A percentile compares a stretch with the other conserved stretches of the same genome.
phyloP scores from a whole-genome alignment of 2,329 filamentous ascomycete genomes.

The Periconia digitata region DNA sequence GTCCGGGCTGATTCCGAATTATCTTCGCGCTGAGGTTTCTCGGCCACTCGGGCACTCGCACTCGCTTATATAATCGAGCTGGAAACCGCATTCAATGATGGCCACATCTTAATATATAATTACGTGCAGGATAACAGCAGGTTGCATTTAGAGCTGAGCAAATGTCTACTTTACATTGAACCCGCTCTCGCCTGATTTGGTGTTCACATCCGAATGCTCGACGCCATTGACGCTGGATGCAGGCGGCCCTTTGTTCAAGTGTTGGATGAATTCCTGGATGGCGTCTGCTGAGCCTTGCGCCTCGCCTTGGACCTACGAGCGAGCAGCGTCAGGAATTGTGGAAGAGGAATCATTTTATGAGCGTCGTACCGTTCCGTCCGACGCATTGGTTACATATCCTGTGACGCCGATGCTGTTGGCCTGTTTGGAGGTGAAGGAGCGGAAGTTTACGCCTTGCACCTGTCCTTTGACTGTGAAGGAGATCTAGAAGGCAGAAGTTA shows the following conservation, averaged over 20 bases:
- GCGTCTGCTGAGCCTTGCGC: slow-evolving; percentile 72
- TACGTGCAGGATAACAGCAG: background rate
- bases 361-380: slow-evolving; percentile 47
- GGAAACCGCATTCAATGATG: too few species aligned
- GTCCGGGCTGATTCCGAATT: slow-evolving; percentile 3
- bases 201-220: slow-evolving; percentile 66
- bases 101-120: too few species aligned
- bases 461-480: slow-evolving; percentile 47
- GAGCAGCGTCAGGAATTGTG: slow-evolving; percentile 9
- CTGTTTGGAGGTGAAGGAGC: slow-evolving; percentile 47
- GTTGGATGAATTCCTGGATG: slow-evolving; percentile 70
- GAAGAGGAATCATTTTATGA: too few species aligned
- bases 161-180: slow-evolving; percentile 51
- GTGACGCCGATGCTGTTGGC: slow-evolving; percentile 48
- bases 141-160: background rate
- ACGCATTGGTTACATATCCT: slow-evolving; percentile 50
- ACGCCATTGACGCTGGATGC: slow-evolving; percentile 73
- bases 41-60: slow-evolving; percentile 1
- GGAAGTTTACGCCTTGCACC: slow-evolving; percentile 56
- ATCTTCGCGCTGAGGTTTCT: slow-evolving; percentile 1
- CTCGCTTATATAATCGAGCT: too few species aligned
- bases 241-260: slow-evolving; percentile 73
- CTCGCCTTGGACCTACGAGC: slow-evolving; percentile 79
- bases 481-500: slow-evolving; percentile 43
- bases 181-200: slow-evolving; percentile 66